These are phyloP conservation scores for Emmonsia crescens DNA, from an alignment of 2,329 filamentous ascomycete species.

Conservation along the genomic window DNA sequence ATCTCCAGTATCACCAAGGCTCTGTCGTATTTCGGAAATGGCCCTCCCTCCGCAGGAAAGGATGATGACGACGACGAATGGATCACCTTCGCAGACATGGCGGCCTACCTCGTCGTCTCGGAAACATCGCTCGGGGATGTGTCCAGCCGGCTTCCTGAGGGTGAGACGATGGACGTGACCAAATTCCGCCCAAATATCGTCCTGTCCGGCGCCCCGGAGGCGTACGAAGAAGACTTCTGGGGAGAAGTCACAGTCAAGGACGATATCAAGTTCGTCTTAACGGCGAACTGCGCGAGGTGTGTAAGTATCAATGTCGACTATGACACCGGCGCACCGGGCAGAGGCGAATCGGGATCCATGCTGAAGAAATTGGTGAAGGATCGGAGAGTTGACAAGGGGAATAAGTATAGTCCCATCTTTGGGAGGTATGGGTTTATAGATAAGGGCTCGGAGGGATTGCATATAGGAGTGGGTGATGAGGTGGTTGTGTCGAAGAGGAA, in stretches of 20 bases:
- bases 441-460: slow-evolving; percentile 22
- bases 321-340: slow-evolving; percentile 47
- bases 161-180: slow-evolving; percentile 48
- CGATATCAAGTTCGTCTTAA: slow-evolving; percentile 43
- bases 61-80: slow-evolving; percentile 31
- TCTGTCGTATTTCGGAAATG: slow-evolving; percentile 5
- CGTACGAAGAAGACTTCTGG: slow-evolving; percentile 67
- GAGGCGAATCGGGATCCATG: slow-evolving; percentile 48
- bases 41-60: not conserved
- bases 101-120: slow-evolving; percentile 63
- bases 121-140: slow-evolving; percentile 60
- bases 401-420: slow-evolving; percentile 59
- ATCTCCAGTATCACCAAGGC: slow-evolving; percentile 12
- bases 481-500: slow-evolving; percentile 43
- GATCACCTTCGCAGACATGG: slow-evolving; percentile 63
- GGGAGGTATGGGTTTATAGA: slow-evolving; percentile 59
- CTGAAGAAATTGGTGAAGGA: slow-evolving; percentile 61
- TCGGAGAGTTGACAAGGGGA: slow-evolving; percentile 58
- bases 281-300: slow-evolving; percentile 60
- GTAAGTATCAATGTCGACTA: slow-evolving; percentile 63
- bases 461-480: slow-evolving; percentile 46
- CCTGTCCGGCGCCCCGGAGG: slow-evolving; percentile 44
- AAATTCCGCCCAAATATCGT: slow-evolving; percentile 68
- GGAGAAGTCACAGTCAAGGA: slow-evolving; percentile 43
- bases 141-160: slow-evolving; percentile 42